These are phyloP conservation scores for Fraxinus velutina DNA, from an alignment of 305 asterid genomes.

Conservation along the genomic window DNA sequence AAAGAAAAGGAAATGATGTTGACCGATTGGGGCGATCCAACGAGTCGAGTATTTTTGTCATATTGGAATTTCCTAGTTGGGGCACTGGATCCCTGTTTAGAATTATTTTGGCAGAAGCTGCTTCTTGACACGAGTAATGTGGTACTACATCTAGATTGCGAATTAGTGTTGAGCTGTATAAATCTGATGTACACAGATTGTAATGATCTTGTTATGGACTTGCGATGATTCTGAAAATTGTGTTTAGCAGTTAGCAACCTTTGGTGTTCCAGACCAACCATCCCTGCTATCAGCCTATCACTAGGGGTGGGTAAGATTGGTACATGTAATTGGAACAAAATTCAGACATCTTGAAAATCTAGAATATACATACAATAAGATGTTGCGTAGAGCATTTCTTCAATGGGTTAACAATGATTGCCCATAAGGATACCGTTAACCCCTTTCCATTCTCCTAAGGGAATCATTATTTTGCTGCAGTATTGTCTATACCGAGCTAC, in stretches of 20 bases:
- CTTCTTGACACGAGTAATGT: background rate
- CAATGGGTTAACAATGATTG: background rate
- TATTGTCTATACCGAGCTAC: conserved; percentile 20
- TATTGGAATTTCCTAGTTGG: background rate
- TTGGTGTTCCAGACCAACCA: background rate
- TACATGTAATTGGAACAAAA: background rate
- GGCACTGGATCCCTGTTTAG: background rate
- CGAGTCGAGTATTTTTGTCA: background rate
- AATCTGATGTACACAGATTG: background rate
- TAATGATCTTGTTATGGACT: background rate
- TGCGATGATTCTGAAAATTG: background rate
- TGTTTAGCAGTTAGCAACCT: background rate
- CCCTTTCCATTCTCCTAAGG: background rate
- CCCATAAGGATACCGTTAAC: background rate
- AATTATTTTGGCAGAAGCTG: background rate
- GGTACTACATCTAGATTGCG: background rate
- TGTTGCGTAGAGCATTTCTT: conserved; percentile 15
- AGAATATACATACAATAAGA: conserved; percentile 29
- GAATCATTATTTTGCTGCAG: background rate
- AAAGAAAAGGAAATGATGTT: conserved; percentile 62
- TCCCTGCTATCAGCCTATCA: background rate
- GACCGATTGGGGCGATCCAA: background rate
- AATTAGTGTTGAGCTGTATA: background rate
- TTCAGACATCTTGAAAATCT: conserved; percentile 23
- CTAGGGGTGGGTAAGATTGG: background rate